Evolutionary conservation across 345 rosid genomes (phyloP), one percentile per base, ranked within the genome.

Genomic region (Erodium maritimum): DNA sequence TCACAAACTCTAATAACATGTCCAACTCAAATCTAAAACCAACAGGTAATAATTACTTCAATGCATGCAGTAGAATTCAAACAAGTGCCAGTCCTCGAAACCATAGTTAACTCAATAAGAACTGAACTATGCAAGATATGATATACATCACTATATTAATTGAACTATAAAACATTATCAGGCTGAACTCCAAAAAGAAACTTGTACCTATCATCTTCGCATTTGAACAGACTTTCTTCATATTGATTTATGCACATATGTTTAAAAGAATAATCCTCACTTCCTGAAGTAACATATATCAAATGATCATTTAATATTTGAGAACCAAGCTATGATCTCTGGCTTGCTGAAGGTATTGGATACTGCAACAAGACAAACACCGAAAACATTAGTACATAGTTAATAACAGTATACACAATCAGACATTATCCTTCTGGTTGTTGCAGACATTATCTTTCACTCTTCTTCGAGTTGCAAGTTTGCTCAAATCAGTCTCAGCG

Each of bases 271-370:
- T 84, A 82, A 78, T 88, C 98, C 73, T 86, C 96, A 58, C 97
- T 91, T 74, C 95, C 97, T 33, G 98, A 88, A 52, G 95, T 91
- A 61, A 86, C 98, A 62, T 93, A 88, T 55, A 91, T 95, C 98
- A 96, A 91, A 68, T 84, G 82, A 69, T 91, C 96, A 81, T 91
- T 91, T 74, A 91, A 62, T 9, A 91, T 93, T 69, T 74, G 88
- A 54, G 93, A 81, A 63, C 86, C 98, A 60, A 80, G 83, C 65
- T 81, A 84, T 6, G 94, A 75, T 70, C 83, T 79, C 71, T 88
- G 93, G 75, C 95, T 82, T 67, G 83, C 95, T 59, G 81, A 65
- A 57, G 93, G 80, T 74, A 86, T 81, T 19, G 93, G 96, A 77
- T 88, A 91, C 98, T 91, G 81, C 62, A 70, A 61, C 65, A 65